Conservation (phyloP, 1,139 yeast genomes). For the Magnusiomyces magnusii region DNA sequence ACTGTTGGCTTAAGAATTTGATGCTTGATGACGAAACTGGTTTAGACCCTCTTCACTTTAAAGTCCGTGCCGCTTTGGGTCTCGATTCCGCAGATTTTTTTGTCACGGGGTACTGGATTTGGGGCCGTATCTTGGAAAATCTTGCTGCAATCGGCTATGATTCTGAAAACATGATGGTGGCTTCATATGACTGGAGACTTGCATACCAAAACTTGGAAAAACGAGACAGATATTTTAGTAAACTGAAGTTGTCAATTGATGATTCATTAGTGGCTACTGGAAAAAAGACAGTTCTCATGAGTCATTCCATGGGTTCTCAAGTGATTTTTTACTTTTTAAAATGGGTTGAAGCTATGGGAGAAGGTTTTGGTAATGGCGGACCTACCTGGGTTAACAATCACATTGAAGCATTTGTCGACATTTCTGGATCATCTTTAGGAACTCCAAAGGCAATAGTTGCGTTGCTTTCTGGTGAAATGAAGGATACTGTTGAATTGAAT, state of each 20-base stretch:
- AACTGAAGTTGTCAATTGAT: conserved; percentile 68
- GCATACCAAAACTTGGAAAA: conserved; percentile 81
- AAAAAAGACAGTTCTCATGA: conserved; percentile 65
- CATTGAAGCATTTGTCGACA: conserved; percentile 72
- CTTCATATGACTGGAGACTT: conserved; percentile 94
- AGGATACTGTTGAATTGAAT: conserved; percentile 90
- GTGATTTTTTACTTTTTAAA: conserved; percentile 78
- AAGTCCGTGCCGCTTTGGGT: conserved; percentile 86
- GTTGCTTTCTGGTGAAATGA: conserved; percentile 92
- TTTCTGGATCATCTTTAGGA: conserved; percentile 82
- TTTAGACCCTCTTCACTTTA: conserved; percentile 76
- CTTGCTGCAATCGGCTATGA: conserved; percentile 91
- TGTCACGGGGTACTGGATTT: conserved; percentile 96
- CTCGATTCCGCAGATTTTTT: conserved; percentile 97
- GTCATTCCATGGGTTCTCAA: conserved; percentile 97
- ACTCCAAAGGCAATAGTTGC: conserved; percentile 95
- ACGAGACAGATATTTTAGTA: conserved; percentile 78
- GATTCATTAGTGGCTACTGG: conserved; percentile 44
- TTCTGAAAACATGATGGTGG: conserved; percentile 81
- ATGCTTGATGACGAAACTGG: conserved; percentile 90
- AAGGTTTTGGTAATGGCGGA: conserved; percentile 82
- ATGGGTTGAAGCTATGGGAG: conserved; percentile 92
- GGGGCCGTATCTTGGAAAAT: conserved; percentile 92
- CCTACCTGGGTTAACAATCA: conserved; percentile 76
- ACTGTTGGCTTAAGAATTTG: conserved; percentile 89